Percentiles rank a stretch among this genome's conserved stretches.
Conservation (phyloP, 371 early-diverging fungal species). For the Choanephora cucurbitarum region DNA sequence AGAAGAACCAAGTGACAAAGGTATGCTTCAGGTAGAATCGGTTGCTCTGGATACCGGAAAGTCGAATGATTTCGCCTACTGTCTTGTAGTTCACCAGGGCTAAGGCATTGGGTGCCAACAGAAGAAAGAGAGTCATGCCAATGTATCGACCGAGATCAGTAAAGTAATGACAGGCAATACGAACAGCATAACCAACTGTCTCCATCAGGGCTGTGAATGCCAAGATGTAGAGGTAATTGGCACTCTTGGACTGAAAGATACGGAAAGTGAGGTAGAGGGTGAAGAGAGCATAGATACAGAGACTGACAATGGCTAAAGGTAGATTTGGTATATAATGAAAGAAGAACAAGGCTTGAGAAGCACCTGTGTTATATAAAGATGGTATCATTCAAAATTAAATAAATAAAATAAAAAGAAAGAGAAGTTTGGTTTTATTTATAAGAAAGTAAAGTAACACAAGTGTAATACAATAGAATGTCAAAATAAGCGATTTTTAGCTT, state of each 20-base stretch:
- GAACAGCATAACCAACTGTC: constrained; percentile 29
- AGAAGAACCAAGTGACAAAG: constrained; percentile 20
- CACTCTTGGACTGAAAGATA: constrained; percentile 6
- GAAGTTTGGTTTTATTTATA: no score
- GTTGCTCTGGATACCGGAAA: constrained; percentile 6
- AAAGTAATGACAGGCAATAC: constrained; percentile 24
- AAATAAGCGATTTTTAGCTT: no score
- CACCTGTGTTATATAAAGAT: not conserved
- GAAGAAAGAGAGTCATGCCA: constrained; percentile 5
- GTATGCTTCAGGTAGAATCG: constrained; percentile 2
- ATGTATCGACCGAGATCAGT: constrained; percentile 21
- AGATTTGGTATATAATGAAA: constrained; percentile 11
- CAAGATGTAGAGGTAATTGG: constrained; percentile 24
- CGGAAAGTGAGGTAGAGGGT: constrained; percentile 1
- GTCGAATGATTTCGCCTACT: constrained; percentile 14
- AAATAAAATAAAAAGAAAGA: no score
- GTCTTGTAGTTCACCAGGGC: constrained; percentile 21
- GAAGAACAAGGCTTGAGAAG: not conserved
- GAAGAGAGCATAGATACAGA: constrained; percentile 5
- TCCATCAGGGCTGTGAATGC: constrained; percentile 31
- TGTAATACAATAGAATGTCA: no score
- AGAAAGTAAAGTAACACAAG: no score
- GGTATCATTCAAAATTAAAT: no score
- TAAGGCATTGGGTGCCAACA: constrained; percentile 14
- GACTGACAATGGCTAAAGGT: constrained; percentile 8